Conservation (phyloP, 257 asterid species). For the Solanum dulcamara region DNA sequence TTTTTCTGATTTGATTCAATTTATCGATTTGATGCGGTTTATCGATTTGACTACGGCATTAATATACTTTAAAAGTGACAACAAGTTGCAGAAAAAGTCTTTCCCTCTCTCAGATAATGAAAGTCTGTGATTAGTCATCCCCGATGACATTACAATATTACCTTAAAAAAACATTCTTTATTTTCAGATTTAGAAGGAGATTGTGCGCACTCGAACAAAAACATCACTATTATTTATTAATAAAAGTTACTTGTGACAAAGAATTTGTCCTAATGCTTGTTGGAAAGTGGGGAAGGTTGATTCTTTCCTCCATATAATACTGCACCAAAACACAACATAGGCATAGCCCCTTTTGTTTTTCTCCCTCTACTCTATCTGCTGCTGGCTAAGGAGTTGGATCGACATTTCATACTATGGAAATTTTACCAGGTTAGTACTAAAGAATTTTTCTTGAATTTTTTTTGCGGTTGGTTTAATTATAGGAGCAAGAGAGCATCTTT, state of each 20-base stretch:
- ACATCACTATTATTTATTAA: background rate
- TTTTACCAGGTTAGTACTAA: constrained; percentile 10
- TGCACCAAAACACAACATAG: background rate
- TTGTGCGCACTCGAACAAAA: background rate
- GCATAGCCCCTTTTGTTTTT: background rate
- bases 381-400: background rate
- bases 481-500: constrained; percentile 23
- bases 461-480: background rate
- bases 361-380: background rate
- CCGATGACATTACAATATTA: background rate
- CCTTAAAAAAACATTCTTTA: background rate
- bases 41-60: too few species aligned
- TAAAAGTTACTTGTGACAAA: background rate
- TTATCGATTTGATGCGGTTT: too few species aligned
- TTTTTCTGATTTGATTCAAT: too few species aligned
- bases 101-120: background rate
- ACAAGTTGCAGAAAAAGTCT: background rate
- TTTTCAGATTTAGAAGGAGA: background rate
- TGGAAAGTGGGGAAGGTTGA: background rate
- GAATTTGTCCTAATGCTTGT: background rate
- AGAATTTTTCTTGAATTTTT: background rate
- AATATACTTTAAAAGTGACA: background rate
- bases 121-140: background rate
- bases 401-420: constrained; percentile 7
- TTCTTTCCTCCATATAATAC: background rate